These are phyloP conservation scores for Lineolata rhizophorae DNA, from an alignment of 495 filamentous ascomycete species.

Conservation along the genomic window DNA sequence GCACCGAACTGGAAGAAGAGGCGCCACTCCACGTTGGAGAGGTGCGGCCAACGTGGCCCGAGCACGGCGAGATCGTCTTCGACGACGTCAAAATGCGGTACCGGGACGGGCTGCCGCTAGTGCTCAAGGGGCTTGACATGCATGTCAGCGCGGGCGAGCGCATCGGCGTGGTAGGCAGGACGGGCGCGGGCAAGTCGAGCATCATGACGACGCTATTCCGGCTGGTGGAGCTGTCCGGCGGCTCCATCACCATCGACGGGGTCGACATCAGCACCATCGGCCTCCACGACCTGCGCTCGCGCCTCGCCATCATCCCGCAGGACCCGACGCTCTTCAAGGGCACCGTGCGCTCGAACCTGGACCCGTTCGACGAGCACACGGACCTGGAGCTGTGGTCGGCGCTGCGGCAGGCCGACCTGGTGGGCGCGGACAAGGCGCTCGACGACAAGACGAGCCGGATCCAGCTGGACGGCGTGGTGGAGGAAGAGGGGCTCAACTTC, in stretches of 20 bases:
- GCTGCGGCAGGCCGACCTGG: constrained; percentile 58
- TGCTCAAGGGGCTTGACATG: constrained; percentile 59
- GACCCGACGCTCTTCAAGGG: constrained; percentile 89
- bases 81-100: constrained; percentile 82
- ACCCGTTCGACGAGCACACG: constrained; percentile 73
- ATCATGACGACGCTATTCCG: constrained; percentile 92
- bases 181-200: constrained; percentile 81
- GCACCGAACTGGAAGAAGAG: constrained; percentile 68
- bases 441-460: constrained; percentile 34
- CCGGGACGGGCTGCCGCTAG: constrained; percentile 56
- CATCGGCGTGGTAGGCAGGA: constrained; percentile 84
- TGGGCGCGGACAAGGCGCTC: constrained; percentile 27
- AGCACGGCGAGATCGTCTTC: constrained; percentile 68
- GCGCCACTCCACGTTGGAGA: constrained; percentile 50
- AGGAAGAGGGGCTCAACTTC: constrained; percentile 90
- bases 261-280: constrained; percentile 70
- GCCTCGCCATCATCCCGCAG: constrained; percentile 88
- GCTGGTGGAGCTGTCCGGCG: constrained; percentile 61
- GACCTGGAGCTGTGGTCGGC: constrained; percentile 80
- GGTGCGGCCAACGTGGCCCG: constrained; percentile 54
- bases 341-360: constrained; percentile 75
- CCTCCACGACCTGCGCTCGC: constrained; percentile 64
- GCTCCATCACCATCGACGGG: constrained; percentile 80
- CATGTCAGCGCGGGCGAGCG: constrained; percentile 66
- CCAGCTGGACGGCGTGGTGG: constrained; percentile 65